phyloP scores from a whole-genome alignment of 208 protist genomes.

The Phytomonas sp. region DNA sequence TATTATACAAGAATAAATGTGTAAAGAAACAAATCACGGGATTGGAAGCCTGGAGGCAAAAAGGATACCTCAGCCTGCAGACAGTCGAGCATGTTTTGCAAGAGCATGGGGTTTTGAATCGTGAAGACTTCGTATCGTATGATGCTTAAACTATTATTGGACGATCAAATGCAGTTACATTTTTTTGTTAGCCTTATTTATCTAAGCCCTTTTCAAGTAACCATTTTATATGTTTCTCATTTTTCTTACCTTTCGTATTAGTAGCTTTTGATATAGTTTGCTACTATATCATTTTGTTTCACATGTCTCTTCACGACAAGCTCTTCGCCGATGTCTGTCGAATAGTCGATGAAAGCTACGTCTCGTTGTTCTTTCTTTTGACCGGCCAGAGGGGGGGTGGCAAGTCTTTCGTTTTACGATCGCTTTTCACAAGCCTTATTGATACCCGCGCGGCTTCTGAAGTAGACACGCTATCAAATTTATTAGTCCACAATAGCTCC shows the following conservation, averaged over 20 bases:
- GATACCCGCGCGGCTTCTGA: neutral
- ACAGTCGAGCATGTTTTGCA: conserved; percentile 43
- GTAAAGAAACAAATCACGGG: conserved; percentile 65
- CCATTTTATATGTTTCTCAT: neutral
- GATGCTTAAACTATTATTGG: neutral
- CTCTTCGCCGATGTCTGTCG: neutral
- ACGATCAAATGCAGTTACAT: neutral
- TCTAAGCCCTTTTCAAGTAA: neutral
- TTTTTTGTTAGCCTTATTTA: neutral
- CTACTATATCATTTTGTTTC: neutral
- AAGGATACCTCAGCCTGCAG: conserved; percentile 27
- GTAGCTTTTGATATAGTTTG: neutral
- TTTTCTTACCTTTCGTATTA: neutral
- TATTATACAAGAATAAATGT: conserved; percentile 66
- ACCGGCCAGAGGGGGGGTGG: conserved; percentile 20
- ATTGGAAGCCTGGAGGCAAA: conserved; percentile 42
- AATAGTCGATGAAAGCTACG: conserved; percentile 8
- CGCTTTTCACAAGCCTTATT: neutral
- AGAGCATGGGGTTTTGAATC: conserved; percentile 32
- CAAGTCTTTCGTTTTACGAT: conserved; percentile 17
- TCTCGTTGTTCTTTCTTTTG: conserved; percentile 22
- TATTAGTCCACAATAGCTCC: neutral
- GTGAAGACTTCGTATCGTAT: conserved; percentile 18
- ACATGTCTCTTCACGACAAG: conserved; percentile 7
- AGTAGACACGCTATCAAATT: neutral